These are phyloP conservation scores for Flaveria floridana DNA, from an alignment of 140 eudicot species.

Conservation along the genomic window DNA sequence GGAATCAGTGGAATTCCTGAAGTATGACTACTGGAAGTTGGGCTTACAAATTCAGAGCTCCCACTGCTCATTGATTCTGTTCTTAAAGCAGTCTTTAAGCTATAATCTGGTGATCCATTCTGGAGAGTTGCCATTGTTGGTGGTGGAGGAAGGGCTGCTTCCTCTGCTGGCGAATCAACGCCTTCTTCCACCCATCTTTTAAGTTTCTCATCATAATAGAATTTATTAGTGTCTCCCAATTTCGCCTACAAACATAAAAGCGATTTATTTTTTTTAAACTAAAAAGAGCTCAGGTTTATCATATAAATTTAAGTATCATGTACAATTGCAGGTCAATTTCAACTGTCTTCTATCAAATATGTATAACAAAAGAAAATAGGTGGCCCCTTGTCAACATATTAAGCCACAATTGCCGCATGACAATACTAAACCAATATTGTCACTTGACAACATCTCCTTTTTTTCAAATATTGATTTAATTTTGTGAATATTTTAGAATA, in stretches of 20 bases:
- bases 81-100: constrained; percentile 52
- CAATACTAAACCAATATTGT: too few species aligned
- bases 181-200: constrained; percentile 99
- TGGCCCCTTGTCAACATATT: too few species aligned
- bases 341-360: neutral
- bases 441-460: too few species aligned
- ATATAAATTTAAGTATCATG: neutral
- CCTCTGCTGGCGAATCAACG: constrained; percentile 74
- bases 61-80: constrained; percentile 46
- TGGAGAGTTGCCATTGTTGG: constrained; percentile 66
- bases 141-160: constrained; percentile 85
- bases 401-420: too few species aligned
- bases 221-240: constrained; percentile 79
- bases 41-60: constrained; percentile 52
- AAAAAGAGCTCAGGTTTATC: neutral
- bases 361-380: too few species aligned
- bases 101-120: constrained; percentile 68
- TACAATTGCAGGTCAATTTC: neutral
- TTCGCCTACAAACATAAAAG: constrained; percentile 59
- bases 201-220: constrained; percentile 80
- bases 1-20: constrained; percentile 85
- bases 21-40: constrained; percentile 43
- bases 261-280: neutral
- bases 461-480: too few species aligned
- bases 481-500: too few species aligned